These are phyloP conservation scores for Termitomyces sp. DNA, from an alignment of 768 basidiomycete species.

Conservation along the genomic window DNA sequence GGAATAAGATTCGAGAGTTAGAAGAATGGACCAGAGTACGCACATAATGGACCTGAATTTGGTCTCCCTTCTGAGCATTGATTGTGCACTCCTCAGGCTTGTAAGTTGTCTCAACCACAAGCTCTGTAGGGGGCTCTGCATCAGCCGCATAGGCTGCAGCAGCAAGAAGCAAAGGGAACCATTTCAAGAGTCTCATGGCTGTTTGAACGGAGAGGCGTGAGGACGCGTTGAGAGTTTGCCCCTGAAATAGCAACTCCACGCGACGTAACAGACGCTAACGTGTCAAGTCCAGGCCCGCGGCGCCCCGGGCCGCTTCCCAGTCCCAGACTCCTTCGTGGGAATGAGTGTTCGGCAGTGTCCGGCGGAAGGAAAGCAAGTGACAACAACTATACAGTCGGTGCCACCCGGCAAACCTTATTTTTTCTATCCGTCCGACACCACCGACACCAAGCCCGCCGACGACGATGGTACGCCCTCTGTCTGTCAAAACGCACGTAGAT, in stretches of 20 bases:
- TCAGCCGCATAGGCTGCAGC: slow-evolving; percentile 40
- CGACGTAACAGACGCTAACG: slow-evolving; percentile 5
- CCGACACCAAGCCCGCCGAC: slow-evolving; percentile 33
- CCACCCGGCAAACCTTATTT: slow-evolving; percentile 30
- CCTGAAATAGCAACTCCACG: background rate
- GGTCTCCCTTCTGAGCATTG: slow-evolving; percentile 59
- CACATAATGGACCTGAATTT: slow-evolving; percentile 78
- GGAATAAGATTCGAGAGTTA: background rate
- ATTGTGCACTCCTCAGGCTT: slow-evolving; percentile 52
- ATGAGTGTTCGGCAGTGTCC: slow-evolving; percentile 5
- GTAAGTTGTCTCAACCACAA: slow-evolving; percentile 60
- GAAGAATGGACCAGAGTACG: slow-evolving; percentile 7
- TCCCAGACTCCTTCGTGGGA: slow-evolving; percentile 2
- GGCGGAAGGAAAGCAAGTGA: slow-evolving; percentile 7
- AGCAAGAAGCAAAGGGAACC: slow-evolving; percentile 47
- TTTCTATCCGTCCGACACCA: slow-evolving; percentile 22
- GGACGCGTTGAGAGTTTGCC: background rate
- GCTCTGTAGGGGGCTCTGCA: slow-evolving; percentile 40
- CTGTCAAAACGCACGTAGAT: background rate
- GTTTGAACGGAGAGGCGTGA: background rate
- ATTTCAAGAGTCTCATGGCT: slow-evolving; percentile 51
- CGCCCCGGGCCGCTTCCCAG: background rate
- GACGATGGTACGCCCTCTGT: slow-evolving; percentile 43
- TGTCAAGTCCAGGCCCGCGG: slow-evolving; percentile 9
- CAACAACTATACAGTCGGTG: slow-evolving; percentile 32